Evolutionary conservation across 768 basidiomycete species (phyloP).

Genomic region (Auriscalpium microsporum): DNA sequence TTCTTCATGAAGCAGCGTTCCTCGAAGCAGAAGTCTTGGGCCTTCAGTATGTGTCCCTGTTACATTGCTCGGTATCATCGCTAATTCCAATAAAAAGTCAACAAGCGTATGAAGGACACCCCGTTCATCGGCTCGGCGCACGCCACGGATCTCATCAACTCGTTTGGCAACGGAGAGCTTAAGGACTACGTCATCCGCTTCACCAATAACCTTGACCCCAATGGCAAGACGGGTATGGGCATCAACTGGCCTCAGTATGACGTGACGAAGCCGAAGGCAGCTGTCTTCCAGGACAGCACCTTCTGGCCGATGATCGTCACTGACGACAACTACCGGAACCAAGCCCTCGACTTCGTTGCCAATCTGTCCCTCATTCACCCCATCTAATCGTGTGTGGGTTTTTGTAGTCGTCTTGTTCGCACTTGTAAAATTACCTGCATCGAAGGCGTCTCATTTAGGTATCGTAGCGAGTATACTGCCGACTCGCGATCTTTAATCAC

Average conservation of each 20-base stretch:
- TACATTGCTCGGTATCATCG: neutral
- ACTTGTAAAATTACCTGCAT: no score
- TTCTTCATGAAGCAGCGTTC: constrained; percentile 34
- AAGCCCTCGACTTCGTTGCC: constrained; percentile 9
- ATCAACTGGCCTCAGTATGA: constrained; percentile 19
- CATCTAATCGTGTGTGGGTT: neutral
- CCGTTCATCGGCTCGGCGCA: constrained; percentile 35
- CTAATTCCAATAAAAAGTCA: constrained; percentile 25
- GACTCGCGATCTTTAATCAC: no score
- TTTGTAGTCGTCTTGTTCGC: no score
- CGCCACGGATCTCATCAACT: constrained; percentile 18
- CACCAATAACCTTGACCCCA: constrained; percentile 23
- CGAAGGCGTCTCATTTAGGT: no score
- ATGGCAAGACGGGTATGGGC: constrained; percentile 13
- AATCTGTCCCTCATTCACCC: constrained; percentile 13
- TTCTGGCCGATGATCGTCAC: constrained; percentile 6
- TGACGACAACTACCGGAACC: constrained; percentile 13
- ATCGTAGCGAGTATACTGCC: no score
- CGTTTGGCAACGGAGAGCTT: constrained; percentile 18
- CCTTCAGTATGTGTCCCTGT: constrained; percentile 26
- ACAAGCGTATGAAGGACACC: constrained; percentile 34
- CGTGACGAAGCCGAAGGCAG: constrained; percentile 4
- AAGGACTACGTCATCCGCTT: constrained; percentile 24
- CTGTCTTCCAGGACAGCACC: constrained; percentile 13
- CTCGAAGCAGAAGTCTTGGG: constrained; percentile 34